These are phyloP conservation scores for Trichothecium roseum DNA, from an alignment of 2,329 filamentous ascomycete genomes.

Conservation along the genomic window DNA sequence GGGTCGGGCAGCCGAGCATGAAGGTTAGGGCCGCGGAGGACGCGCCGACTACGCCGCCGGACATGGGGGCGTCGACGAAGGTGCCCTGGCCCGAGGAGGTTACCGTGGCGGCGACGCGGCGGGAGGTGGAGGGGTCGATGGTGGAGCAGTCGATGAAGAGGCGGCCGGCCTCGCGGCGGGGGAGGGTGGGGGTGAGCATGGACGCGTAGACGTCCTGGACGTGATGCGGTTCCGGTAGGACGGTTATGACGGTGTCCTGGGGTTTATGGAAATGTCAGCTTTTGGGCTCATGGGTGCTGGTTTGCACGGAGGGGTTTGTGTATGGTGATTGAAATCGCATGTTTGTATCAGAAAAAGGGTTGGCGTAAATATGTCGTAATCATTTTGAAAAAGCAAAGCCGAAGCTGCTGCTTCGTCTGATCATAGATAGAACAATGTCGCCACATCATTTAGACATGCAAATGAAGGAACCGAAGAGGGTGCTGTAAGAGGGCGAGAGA, in stretches of 20 bases:
- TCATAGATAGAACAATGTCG: constrained; percentile 44
- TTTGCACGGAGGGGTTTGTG: too few species aligned
- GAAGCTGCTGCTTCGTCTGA: constrained; percentile 45
- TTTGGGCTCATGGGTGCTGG: too few species aligned
- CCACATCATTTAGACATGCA: constrained; percentile 10
- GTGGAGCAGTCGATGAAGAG: constrained; percentile 95
- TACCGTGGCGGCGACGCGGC: constrained; percentile 62
- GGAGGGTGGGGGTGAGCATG: constrained; percentile 51
- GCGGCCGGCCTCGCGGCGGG: constrained; percentile 41
- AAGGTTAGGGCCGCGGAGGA: constrained; percentile 83
- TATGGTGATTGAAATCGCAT: too few species aligned
- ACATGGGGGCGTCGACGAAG: constrained; percentile 95
- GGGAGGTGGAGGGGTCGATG: constrained; percentile 82
- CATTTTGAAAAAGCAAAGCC: constrained; percentile 22
- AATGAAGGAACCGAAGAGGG: background rate
- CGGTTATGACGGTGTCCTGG: constrained; percentile 79
- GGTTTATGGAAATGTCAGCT: too few species aligned
- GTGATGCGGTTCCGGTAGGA: constrained; percentile 80
- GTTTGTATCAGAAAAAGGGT: constrained; percentile 31
- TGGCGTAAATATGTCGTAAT: constrained; percentile 56
- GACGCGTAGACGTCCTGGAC: constrained; percentile 73
- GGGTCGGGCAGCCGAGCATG: constrained; percentile 70
- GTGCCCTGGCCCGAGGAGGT: constrained; percentile 53
- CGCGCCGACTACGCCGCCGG: constrained; percentile 87
- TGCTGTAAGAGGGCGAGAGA: background rate